Evolutionary conservation across 2,329 filamentous ascomycete species (phyloP), one percentile per base, ranked within the genome.

Genomic region (Hypoxylon sp.): DNA sequence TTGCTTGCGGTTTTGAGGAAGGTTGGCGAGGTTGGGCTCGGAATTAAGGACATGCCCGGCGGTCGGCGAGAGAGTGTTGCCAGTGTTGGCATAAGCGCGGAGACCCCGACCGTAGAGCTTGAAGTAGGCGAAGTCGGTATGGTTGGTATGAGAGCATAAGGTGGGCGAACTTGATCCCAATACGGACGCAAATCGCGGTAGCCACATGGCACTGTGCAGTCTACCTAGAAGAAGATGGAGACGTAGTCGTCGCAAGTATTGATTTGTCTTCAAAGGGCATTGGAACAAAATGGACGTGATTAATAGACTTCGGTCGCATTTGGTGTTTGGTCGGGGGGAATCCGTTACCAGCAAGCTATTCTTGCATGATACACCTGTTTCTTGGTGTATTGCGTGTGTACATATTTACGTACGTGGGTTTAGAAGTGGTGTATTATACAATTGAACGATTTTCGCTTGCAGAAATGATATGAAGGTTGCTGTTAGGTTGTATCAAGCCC

Each of bases 1-100:
- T 85, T 99, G 46, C 90, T 97, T 68, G 87, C 89, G 0, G 86
- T 98, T 24, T 84, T 98, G 68, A 86, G 91, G 73, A 86, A 94
- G 39, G 91, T 98, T 1, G 97, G 96, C 56, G 95, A 98, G 81
- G 88, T 92, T 2, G 86, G 83, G 17, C 78, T 91, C 0, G 88
- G 87, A 2, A 88, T 90, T 56, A 81, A 85, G 67, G 83, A 83
- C 2, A 83, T 88, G 83, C 75, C 76, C 33, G 73, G 76, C 57
- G 26, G 76, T 75, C 39, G 84, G 50, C 78, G 83, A 53, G 81
- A 80, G 47, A 86, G 84, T 62, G 74, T 81, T 3, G 74, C 80
- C 13, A 84, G 81, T 70, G 74, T 66, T 5, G 68, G 58, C 13
- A 67, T 73, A 1, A 58, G 64, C 39, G 66, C 63, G 39, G 62